These are phyloP conservation scores for Pyrus pyrifolia DNA, from an alignment of 306 rosid genomes.

Conservation along the genomic window DNA sequence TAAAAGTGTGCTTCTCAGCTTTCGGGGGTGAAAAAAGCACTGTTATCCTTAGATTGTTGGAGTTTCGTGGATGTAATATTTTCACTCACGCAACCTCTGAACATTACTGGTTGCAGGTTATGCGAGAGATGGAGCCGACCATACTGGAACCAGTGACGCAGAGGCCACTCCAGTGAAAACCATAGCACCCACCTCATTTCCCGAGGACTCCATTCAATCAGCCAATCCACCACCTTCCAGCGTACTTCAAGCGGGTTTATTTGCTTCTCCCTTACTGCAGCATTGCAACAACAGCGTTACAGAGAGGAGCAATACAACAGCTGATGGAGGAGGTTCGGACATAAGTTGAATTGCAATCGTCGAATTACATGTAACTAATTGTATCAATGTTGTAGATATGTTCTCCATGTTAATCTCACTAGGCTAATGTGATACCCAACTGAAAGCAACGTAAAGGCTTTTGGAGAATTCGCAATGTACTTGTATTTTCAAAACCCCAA, in stretches of 20 bases:
- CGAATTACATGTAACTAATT: background rate
- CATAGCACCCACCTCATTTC: constrained; percentile 17
- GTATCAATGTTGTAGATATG: background rate
- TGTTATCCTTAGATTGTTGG: background rate
- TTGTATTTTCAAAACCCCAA: background rate
- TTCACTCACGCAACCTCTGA: background rate
- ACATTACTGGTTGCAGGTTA: constrained; percentile 32
- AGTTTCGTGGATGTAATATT: background rate
- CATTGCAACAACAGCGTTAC: constrained; percentile 37
- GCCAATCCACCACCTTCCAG: constrained; percentile 24
- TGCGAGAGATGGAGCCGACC: constrained; percentile 44
- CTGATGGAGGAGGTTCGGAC: constrained; percentile 27
- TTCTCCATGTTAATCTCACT: background rate
- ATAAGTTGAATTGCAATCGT: constrained; percentile 8
- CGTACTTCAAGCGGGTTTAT: constrained; percentile 41
- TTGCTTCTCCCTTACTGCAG: constrained; percentile 52
- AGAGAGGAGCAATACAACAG: constrained; percentile 36
- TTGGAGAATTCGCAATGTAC: background rate
- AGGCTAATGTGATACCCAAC: background rate
- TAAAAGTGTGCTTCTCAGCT: background rate
- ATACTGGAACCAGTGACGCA: constrained; percentile 40
- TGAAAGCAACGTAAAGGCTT: background rate
- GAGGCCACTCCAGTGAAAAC: constrained; percentile 40
- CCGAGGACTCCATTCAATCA: constrained; percentile 19
- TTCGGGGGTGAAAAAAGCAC: background rate